Evolutionary conservation across 768 basidiomycete species (phyloP), one percentile per base, ranked within the genome.

Genomic region (Porphyrellus cyaneotinctus): DNA sequence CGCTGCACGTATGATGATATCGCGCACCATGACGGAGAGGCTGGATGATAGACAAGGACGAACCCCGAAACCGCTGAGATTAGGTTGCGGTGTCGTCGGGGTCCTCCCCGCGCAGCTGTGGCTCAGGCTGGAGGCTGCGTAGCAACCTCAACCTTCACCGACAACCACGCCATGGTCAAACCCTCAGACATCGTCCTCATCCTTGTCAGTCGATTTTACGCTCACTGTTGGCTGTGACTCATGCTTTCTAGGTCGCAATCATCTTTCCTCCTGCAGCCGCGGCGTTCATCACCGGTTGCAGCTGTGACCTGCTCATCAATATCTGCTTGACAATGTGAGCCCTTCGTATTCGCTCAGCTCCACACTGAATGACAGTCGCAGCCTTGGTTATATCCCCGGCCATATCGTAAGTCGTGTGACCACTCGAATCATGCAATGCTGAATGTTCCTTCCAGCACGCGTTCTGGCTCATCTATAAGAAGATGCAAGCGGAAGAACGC

Each of bases 401-500:
- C 77, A 74, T 52, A 67, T 82, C 42, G 79, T 78, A 44, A 53
- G 77, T 66, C 32, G 5, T 32, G 24, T 32, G 30, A 20, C 13
- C 13, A 14, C 15, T 35, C 50, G 32, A 43, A 17, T 32, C 35
- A n/a, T n/a, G n/a, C n/a, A 30, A 57, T 28, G 10, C 30, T 28
- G 26, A 28, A 28, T 9, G 26, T 28, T 28, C 26, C 36, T 39
- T 32, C 6, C 47, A 81, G 80, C 90, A 93, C 64, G 87, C 89
- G 2, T 91, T 92, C 73, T 92, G 87, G 87, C 77, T 95, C 47
- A 91, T 93, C 51, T 92, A 92, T 74, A 86, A 79, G 79, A 88
- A 87, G 79, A 91, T 91, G 79, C 78, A 88, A 61, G 92, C 91
- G 0, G 88, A 91, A 61, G 89, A 91, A 61, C 78, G 75, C 37